phyloP scores from a whole-genome alignment of 164 flowering plant genomes.

The Echeveria elegans region DNA sequence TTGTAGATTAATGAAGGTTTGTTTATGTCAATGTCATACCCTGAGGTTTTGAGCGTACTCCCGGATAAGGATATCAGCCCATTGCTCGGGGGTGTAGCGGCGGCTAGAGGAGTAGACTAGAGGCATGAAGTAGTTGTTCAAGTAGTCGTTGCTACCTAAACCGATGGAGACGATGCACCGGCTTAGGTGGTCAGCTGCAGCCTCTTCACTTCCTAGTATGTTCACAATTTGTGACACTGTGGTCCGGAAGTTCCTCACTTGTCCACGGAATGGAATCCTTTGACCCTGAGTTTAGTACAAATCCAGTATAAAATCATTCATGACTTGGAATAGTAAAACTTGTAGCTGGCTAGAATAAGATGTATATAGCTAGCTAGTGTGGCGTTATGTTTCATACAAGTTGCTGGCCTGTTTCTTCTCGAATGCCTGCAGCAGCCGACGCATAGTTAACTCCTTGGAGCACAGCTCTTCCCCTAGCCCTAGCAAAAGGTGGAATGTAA shows the following conservation, averaged over 20 bases:
- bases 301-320: background rate
- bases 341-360: too few relatives aligned
- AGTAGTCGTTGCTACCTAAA: slow-evolving; percentile 16
- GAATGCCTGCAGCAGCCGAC: slow-evolving; percentile 31
- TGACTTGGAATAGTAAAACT: background rate
- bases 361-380: background rate
- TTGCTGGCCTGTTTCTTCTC: slow-evolving; percentile 21
- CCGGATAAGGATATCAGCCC: slow-evolving; percentile 14
- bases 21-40: slow-evolving; percentile 7
- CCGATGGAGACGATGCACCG: background rate
- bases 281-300: slow-evolving; percentile 18
- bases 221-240: background rate
- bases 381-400: slow-evolving; percentile 7
- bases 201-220: background rate
- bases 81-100: slow-evolving; percentile 14
- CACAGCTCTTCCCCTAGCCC: slow-evolving; percentile 2
- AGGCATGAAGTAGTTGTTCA: slow-evolving; percentile 31
- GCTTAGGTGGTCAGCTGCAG: background rate
- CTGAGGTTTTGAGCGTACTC: slow-evolving; percentile 15
- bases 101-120: slow-evolving; percentile 12
- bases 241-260: slow-evolving; percentile 11
- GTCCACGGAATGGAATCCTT: slow-evolving; percentile 8
- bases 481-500: slow-evolving; percentile 18
- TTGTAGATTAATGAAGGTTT: too few relatives aligned
- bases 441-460: slow-evolving; percentile 33